Base-by-base conservation (phyloP, 2,329 filamentous ascomycete species). In the Arthrobotrys megalospora region DNA sequence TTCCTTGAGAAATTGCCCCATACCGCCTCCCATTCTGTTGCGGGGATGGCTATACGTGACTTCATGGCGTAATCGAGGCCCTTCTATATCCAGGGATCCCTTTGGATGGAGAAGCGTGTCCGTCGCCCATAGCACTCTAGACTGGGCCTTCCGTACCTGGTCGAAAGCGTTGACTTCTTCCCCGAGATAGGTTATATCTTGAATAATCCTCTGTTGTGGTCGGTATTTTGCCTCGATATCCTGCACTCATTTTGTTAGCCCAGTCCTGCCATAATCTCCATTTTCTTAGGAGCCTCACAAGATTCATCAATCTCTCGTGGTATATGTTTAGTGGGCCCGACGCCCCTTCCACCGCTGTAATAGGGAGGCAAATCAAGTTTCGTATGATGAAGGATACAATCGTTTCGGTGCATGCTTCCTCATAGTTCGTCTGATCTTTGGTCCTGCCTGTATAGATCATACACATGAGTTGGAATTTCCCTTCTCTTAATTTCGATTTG, bases 401-500 rank as follows among this genome's bases (percentile, higher is more conserved):
- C 7, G 60, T 45, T 34, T 73, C 69, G 3, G 69, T 66, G 21
- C 48, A 65, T 6, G 38, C 60, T 21, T 66, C 69, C 21, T 73
- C 69, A n/a, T 66, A 73, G 2, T 63, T 41, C 28, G 60, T 53
- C 41, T 73, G 60, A 43, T 73, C 60, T 16, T 73, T 65, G 8
- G 32, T 73, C 10, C 38, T 45, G 8, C 69, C 62, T 4, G 69
- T 73, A 41, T 50, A 50, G 41, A 73, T 66, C 60, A 73, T 73
- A 58, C 38, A 55, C 24, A 45, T 60, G 16, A 73, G 60, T 60
- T 73, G 69, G 19, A 47, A 73, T 24, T 73, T 73, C 5, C 69
- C 62, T 32, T 73, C 60, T 34, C 60, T 48, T 11, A 73, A 19
- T 6, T 65, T 73, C 21, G 60, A 58, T 60, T 38, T 73, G 41